Conservation (phyloP, 2,329 filamentous ascomycete genomes). For the Pseudocercospora cruenta region DNA sequence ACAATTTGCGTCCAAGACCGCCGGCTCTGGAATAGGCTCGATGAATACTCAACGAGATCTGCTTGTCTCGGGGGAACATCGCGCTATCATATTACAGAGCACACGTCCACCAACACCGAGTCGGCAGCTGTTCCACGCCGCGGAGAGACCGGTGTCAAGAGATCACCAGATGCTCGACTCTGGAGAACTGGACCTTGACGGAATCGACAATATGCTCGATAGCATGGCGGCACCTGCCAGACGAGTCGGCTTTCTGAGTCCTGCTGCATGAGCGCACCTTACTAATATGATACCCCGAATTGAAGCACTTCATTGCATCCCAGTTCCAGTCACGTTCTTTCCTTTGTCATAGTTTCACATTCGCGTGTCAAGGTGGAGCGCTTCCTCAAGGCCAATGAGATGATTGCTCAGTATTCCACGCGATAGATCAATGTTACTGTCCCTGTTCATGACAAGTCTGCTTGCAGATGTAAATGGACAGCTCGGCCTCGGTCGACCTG, state of each 20-base stretch:
- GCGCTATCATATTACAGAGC: slow-evolving; percentile 47
- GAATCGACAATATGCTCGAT: slow-evolving; percentile 52
- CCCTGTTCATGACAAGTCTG: slow-evolving; percentile 18
- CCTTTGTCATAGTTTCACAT: slow-evolving; percentile 1
- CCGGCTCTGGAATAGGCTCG: slow-evolving; percentile 41
- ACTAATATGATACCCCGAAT: slow-evolving; percentile 16
- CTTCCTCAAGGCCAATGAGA: slow-evolving; percentile 56
- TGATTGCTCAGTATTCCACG: slow-evolving; percentile 57
- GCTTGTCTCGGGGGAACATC: slow-evolving; percentile 49
- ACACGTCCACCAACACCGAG: slow-evolving; percentile 38
- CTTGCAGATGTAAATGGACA: slow-evolving; percentile 16
- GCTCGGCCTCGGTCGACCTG: slow-evolving; percentile 15
- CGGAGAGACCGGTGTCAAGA: slow-evolving; percentile 26
- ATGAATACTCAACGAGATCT: slow-evolving; percentile 51
- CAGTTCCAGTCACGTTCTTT: slow-evolving; percentile 3
- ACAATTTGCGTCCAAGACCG: slow-evolving; percentile 44
- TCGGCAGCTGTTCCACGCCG: slow-evolving; percentile 38
- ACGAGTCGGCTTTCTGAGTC: slow-evolving; percentile 42
- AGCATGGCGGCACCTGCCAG: slow-evolving; percentile 39
- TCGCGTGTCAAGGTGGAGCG: slow-evolving; percentile 58
- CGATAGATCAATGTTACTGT: slow-evolving; percentile 48
- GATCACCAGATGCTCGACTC: slow-evolving; percentile 50
- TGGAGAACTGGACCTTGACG: slow-evolving; percentile 52
- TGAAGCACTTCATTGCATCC: not conserved
- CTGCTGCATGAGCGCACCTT: slow-evolving; percentile 18